These are phyloP conservation scores for Incumbomyces delicatus DNA, from an alignment of 2,329 filamentous ascomycete species.

Conservation along the genomic window DNA sequence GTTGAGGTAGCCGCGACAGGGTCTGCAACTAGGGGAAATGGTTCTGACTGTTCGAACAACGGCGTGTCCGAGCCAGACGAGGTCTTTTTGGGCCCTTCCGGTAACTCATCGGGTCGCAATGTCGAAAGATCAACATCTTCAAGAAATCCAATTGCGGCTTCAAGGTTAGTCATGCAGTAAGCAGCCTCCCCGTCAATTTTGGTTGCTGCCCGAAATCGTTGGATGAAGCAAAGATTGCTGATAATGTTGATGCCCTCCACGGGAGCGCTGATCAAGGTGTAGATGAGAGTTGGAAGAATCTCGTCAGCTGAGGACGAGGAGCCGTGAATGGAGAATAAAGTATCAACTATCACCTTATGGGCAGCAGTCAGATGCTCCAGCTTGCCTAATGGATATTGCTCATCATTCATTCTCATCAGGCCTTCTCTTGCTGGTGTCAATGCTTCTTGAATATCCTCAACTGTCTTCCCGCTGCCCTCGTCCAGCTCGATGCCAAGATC, in stretches of 20 bases:
- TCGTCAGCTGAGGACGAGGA: constrained; percentile 87
- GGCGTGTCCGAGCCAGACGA: constrained; percentile 37
- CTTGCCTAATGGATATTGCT: constrained; percentile 82
- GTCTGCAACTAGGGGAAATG: constrained; percentile 12
- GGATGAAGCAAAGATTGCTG: constrained; percentile 91
- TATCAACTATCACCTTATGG: constrained; percentile 92
- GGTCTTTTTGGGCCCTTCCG: constrained; percentile 55
- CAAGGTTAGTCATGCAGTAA: constrained; percentile 91
- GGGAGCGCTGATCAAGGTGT: constrained; percentile 82
- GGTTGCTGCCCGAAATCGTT: constrained; percentile 73
- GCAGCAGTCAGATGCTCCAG: constrained; percentile 77
- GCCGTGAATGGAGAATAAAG: constrained; percentile 54
- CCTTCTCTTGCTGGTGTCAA: constrained; percentile 62
- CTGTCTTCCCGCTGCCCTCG: constrained; percentile 36
- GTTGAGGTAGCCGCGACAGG: constrained; percentile 23
- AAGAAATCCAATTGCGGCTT: constrained; percentile 87
- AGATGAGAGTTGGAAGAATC: constrained; percentile 93
- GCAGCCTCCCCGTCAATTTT: constrained; percentile 90
- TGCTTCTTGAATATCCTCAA: constrained; percentile 60
- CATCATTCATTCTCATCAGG: constrained; percentile 72
- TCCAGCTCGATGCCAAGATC: constrained; percentile 74
- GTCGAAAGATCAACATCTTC: constrained; percentile 92
- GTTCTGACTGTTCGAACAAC: constrained; percentile 20
- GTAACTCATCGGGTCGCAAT: constrained; percentile 67
- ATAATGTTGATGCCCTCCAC: constrained; percentile 79